A percentile compares a stretch with the other conserved stretches of the same genome.
These are phyloP conservation scores for Plasmopara viticola DNA, from an alignment of 352 stramenopile species.

Conservation along the genomic window DNA sequence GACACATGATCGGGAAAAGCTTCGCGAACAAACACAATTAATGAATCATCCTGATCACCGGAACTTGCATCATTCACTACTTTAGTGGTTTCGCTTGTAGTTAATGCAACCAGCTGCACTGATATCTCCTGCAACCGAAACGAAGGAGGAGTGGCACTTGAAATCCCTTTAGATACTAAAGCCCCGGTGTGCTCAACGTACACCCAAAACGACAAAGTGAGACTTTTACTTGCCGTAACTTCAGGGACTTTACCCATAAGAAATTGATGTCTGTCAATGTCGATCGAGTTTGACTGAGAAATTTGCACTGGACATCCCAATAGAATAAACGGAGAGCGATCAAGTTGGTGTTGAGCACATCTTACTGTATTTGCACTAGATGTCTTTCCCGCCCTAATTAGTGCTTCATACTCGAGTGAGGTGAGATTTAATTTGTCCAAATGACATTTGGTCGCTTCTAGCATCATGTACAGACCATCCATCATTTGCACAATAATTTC, in stretches of 20 bases:
- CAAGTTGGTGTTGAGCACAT: background rate
- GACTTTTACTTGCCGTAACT: background rate
- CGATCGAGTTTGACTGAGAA: conserved; percentile 9
- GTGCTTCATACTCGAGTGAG: conserved; percentile 5
- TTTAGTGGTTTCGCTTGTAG: conserved; percentile 3
- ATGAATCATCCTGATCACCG: background rate
- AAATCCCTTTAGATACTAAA: background rate
- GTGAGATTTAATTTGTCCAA: conserved; percentile 8
- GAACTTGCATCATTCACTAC: background rate
- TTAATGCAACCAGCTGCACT: conserved; percentile 9
- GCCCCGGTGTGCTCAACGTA: conserved; percentile 13
- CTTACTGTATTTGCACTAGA: background rate
- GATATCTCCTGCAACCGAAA: conserved; percentile 2
- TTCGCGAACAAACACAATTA: conserved; percentile 17
- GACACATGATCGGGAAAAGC: conserved; percentile 7
- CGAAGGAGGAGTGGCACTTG: background rate
- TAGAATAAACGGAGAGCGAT: conserved; percentile 10
- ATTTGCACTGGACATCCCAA: conserved; percentile 18
- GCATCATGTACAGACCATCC: conserved; percentile 29
- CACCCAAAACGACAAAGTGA: conserved; percentile 21
- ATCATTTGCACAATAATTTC: conserved; percentile 39
- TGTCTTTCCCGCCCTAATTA: background rate
- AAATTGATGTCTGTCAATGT: conserved; percentile 3
- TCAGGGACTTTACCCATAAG: background rate
- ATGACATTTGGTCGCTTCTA: conserved; percentile 17